These are phyloP conservation scores for Heterobasidion parviporum DNA, from an alignment of 1,284 basidiomycete species.

Conservation along the genomic window DNA sequence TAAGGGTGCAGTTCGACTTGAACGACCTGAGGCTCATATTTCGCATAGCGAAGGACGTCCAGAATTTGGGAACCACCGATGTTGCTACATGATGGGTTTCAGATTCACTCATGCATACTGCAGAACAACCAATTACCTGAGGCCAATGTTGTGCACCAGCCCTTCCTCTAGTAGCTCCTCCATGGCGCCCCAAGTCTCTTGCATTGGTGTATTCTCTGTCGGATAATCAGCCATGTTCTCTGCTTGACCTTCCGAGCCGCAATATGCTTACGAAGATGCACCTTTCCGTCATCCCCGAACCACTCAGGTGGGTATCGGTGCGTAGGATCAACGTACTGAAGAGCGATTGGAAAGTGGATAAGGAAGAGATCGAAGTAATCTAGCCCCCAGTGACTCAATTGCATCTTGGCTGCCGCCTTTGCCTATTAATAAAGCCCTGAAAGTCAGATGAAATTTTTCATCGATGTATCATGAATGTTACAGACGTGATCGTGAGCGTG, in stretches of 20 bases:
- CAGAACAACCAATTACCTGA: constrained; percentile 32
- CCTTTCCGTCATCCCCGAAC: constrained; percentile 58
- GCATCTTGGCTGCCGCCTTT: constrained; percentile 45
- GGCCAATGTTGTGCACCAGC: constrained; percentile 67
- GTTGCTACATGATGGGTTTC: constrained; percentile 38
- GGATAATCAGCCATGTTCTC: background rate
- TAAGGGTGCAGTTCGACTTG: constrained; percentile 79
- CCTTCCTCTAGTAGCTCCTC: constrained; percentile 68
- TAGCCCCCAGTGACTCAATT: constrained; percentile 69
- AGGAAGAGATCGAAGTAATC: constrained; percentile 75
- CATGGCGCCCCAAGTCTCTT: constrained; percentile 71
- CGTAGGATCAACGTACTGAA: constrained; percentile 69
- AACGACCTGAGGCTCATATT: constrained; percentile 61
- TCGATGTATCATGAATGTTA: background rate
- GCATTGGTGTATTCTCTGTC: constrained; percentile 58
- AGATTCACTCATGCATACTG: background rate
- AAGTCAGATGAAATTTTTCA: background rate
- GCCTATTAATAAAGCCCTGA: constrained; percentile 28
- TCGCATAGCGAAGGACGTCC: constrained; percentile 65
- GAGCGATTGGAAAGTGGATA: constrained; percentile 73
- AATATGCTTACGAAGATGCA: constrained; percentile 40
- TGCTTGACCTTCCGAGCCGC: constrained; percentile 6
- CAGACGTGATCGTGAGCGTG: constrained; percentile 63
- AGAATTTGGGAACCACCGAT: constrained; percentile 53
- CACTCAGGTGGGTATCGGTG: constrained; percentile 76